Base-by-base conservation (phyloP, 2,329 filamentous ascomycete species). In the Apiospora kogelbergensis region DNA sequence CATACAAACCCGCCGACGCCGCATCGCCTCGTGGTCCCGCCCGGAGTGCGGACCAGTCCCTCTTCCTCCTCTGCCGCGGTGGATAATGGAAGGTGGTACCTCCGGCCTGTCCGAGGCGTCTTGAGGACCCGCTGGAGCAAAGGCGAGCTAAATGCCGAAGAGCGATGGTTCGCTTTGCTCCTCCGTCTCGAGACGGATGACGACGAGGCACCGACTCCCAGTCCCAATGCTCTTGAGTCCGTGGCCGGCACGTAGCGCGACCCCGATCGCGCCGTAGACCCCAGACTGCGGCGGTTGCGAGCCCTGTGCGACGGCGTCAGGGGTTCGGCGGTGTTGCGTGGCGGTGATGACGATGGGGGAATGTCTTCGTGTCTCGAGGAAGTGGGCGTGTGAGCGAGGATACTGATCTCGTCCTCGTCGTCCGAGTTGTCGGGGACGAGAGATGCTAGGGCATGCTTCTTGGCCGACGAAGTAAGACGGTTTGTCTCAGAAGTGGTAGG, bases 1-100 rank as follows among this genome's bases (percentile, higher is more conserved):
- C 88, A 90, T 20, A 78, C 79, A 74, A 86, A 90, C 15, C 85
- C 88, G 71, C 84, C 82, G 71, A 85, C 79, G 3, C 88, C 88
- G 69, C 89, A 90, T 17, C 80, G 80, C 66, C 85, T 80, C 72
- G 81, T 72, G 17, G 83, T 83, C 1, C 86, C 86, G 1, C 85
- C 82, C 0, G 86, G 86, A 11, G 86, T 88, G 72, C 80, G 80
- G 5, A 82, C 73, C 41, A 79, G 68, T 26, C 68, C 42, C 10
- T 63, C 66, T 10, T 40, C 71, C 33, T 65, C 66, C 37, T 41
- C 45, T 40, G 17, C 42, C n/a, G 33, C 33, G 3, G 26, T 30
- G 7, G 15, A 57, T 6, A 24, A 57, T 20, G 30, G 53, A n/a
- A 37, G 20, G 20, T 37, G 30, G 53, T 60, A 60, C 33, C 53